Evolutionary conservation across 805 yeast genomes (phyloP), one percentile per base, ranked within the genome.

Genomic region (Vanderwaltozyma verrucispora): DNA sequence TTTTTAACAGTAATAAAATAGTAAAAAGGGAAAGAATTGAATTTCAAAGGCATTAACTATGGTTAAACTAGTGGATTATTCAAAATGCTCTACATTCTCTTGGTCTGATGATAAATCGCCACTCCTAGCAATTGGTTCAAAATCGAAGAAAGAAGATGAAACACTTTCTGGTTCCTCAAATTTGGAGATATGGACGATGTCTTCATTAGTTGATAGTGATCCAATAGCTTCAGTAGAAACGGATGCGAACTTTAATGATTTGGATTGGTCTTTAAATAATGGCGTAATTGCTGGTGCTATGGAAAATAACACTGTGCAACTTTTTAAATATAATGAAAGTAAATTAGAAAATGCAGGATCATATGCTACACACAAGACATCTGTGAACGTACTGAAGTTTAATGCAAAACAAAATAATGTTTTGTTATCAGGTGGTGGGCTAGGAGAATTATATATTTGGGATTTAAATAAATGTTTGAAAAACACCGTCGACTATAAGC

Each of bases 71-170:
- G 75, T 77, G 58, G 96, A 88, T 62, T 76, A 85, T 53, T 69
- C 75, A 44, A 72, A 86, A 49, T 83, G 96, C 12, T 87, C 96
- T 36, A 78, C 95, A 12, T 86, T 92, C 64, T 94, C 97, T 32
- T 89, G 97, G 96, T 84, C 95, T 32, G 74, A 78, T 46, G 83
- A 75, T 48, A 58, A 59, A 35, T 62, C 76, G 42, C 96, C 96
- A 15, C 61, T 74, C 37, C 56, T 92, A 47, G 96, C 87, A 16
- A 75, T 95, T 2, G 97, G 95, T 16, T 81, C 96, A 0, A 82
- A 6, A 14, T 89, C 97, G 0, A 97, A 97, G 6, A 94, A 95
- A 13, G 80, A 89, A 50, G 96, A 86, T 56, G 84, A 81, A 31
- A 77, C 80, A 54, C 87, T 88, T 60, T 77, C 88, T 30, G 76